phyloP scores from a whole-genome alignment of 345 rosid species.

The Eucalyptus pauciflora region DNA sequence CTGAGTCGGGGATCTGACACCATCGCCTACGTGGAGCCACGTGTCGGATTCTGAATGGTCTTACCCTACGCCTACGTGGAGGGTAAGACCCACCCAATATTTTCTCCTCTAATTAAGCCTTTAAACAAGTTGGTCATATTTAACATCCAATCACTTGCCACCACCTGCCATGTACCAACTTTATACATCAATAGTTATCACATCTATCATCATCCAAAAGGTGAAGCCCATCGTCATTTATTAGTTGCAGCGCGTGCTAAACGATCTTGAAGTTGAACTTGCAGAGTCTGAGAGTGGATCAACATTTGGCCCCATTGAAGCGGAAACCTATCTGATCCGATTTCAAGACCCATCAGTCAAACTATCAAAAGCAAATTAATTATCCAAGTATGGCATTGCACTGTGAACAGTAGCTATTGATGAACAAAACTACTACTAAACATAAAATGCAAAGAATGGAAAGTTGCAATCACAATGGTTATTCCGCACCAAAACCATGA shows the following conservation, averaged over 20 bases:
- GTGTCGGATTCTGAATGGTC: too few relatives aligned
- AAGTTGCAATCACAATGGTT: not conserved
- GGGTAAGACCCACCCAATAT: too few relatives aligned
- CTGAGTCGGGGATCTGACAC: too few relatives aligned
- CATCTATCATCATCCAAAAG: not conserved
- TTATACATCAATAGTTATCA: not conserved
- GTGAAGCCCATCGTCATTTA: not conserved
- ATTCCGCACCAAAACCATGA: not conserved
- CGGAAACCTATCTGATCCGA: not conserved
- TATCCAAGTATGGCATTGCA: not conserved
- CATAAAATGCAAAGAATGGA: not conserved
- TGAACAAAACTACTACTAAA: not conserved
- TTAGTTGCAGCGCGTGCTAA: not conserved
- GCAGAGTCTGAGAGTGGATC: not conserved
- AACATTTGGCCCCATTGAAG: not conserved
- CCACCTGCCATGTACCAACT: not conserved
- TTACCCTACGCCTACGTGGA: too few relatives aligned
- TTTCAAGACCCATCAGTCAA: not conserved
- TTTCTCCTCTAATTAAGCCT: not conserved
- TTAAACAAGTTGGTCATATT: not conserved
- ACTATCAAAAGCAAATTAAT: not conserved
- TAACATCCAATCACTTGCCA: not conserved
- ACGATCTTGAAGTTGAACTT: not conserved
- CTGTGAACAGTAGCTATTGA: not conserved
- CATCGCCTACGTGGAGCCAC: too few relatives aligned